Conservation (phyloP, 352 stramenopile species). For the Pythium guiyangense region DNA sequence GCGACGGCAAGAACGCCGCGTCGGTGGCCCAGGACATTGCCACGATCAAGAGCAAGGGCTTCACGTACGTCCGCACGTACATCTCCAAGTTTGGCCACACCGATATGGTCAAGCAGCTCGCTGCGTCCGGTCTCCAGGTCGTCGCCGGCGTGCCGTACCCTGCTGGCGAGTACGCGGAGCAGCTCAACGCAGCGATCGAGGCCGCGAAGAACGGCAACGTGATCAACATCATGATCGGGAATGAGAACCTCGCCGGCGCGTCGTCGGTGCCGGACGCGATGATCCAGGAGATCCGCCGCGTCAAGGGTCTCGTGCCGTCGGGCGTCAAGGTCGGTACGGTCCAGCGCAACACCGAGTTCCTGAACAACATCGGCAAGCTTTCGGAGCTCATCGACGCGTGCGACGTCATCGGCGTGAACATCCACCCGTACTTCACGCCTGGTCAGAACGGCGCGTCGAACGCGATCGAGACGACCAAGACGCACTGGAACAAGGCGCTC, state of each 20-base stretch:
- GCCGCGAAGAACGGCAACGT: constrained; percentile 41
- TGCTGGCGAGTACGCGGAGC: constrained; percentile 34
- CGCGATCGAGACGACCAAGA: constrained; percentile 41
- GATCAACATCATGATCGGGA: constrained; percentile 58
- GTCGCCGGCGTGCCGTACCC: constrained; percentile 49
- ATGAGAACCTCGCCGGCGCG: constrained; percentile 49
- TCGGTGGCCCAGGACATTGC: constrained; percentile 40
- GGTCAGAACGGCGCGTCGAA: constrained; percentile 19
- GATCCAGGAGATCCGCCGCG: constrained; percentile 41
- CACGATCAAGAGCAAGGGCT: constrained; percentile 43
- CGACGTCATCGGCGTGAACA: constrained; percentile 52
- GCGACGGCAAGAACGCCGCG: constrained; percentile 23
- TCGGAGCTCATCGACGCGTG: constrained; percentile 29
- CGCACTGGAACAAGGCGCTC: constrained; percentile 45
- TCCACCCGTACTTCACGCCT: constrained; percentile 58
- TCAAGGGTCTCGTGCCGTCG: constrained; percentile 36
- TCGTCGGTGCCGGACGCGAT: constrained; percentile 30
- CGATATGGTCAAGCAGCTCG: constrained; percentile 48
- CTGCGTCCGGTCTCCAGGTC: constrained; percentile 34
- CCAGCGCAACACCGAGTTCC: constrained; percentile 60
- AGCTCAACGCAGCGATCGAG: constrained; percentile 34
- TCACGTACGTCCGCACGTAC: constrained; percentile 64
- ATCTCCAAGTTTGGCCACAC: constrained; percentile 51
- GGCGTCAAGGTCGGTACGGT: constrained; percentile 61
- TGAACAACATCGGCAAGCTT: constrained; percentile 28